phyloP scores from a whole-genome alignment of 306 rosid species.

The Castanea sativa region DNA sequence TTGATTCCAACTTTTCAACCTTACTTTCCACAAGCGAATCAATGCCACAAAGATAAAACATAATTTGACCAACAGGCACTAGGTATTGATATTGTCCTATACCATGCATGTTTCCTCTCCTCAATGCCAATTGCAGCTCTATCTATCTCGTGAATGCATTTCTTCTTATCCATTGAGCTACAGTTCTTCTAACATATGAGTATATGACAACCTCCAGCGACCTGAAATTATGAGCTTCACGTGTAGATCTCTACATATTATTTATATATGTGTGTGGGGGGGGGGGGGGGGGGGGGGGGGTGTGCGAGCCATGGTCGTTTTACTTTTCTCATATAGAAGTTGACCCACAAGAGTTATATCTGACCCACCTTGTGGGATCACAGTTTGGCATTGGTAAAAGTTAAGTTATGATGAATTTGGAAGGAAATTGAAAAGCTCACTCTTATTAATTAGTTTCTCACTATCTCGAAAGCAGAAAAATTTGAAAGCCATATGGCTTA shows the following conservation, averaged over 20 bases:
- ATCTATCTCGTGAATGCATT: background rate
- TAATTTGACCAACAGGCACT: background rate
- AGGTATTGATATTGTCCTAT: background rate
- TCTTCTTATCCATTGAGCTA: background rate
- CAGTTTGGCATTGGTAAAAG: conserved; percentile 15
- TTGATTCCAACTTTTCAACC: conserved; percentile 21
- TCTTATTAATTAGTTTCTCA: background rate
- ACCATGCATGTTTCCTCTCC: too few species aligned
- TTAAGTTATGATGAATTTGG: conserved; percentile 17
- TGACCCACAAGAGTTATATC: conserved; percentile 17
- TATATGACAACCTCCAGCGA: conserved; percentile 5
- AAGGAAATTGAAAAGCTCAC: background rate
- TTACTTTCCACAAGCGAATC: conserved; percentile 16
- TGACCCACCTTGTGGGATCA: conserved; percentile 20
- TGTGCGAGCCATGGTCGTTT: background rate
- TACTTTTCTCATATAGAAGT: conserved; percentile 4
- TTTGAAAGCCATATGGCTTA: background rate
- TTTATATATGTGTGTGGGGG: too few species aligned
- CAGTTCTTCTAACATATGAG: conserved; percentile 3
- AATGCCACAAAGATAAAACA: background rate
- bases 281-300: too few species aligned
- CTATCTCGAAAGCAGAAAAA: background rate
- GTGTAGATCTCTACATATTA: conserved; percentile 20
- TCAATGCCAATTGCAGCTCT: background rate
- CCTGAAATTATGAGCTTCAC: conserved; percentile 32